Percentiles rank a stretch among this genome's conserved stretches.
Evolutionary conservation across 331 rosid species (phyloP).

Genomic region (Rhamnella rubrinervis): DNA sequence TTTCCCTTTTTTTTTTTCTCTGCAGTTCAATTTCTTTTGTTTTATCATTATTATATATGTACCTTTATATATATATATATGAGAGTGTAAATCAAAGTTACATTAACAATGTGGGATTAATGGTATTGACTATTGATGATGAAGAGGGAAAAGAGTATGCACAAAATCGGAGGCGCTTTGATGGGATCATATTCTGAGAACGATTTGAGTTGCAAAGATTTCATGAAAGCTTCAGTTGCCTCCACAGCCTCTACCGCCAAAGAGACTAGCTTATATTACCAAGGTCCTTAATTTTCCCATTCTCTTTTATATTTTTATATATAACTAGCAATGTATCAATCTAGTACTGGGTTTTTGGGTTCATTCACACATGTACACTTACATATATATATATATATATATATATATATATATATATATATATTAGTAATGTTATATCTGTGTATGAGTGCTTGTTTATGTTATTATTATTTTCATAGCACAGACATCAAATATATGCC

Average conservation of each 20-base stretch:
- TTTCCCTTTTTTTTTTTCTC: no score
- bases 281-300: background rate
- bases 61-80: no score
- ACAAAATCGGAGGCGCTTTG: constrained; percentile 11
- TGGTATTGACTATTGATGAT: background rate
- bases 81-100: no score
- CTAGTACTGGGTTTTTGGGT: no score
- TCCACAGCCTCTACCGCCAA: constrained; percentile 7
- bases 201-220: constrained; percentile 2
- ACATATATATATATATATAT: no score
- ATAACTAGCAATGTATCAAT: no score
- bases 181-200: constrained; percentile 20
- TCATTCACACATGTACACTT: no score
- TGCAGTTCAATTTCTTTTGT: no score
- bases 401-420: no score
- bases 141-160: constrained; percentile 1
- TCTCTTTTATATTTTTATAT: background rate
- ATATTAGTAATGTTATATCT: no score
- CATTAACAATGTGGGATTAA: no score
- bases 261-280: background rate
- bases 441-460: background rate
- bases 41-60: no score
- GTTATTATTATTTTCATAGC: background rate
- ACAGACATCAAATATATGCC: background rate
- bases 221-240: constrained; percentile 8